Base-by-base conservation (phyloP, 805 yeast genomes). In the Nakazawaea pomicola region DNA sequence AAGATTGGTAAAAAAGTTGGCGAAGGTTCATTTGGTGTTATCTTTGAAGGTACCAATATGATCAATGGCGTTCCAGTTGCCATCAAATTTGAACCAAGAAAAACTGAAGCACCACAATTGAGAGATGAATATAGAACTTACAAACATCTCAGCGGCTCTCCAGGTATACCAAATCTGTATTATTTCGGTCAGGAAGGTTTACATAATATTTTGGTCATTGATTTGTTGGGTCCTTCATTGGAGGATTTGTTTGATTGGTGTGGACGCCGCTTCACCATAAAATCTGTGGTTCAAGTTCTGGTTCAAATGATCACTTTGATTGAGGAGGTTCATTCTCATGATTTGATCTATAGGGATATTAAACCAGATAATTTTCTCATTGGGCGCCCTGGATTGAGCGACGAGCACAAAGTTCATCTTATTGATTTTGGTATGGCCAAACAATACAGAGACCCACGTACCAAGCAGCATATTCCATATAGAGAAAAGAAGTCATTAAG, bases 381-480 rank as follows among this genome's bases (percentile, higher is more conserved):
- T 54, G 98, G 98, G 14, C 78, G 89, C 56, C 95, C 93, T 10
- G 84, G 82, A 33, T 74, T 88, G 31, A 78, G 85, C 12, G 85
- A 86, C 53, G 95, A 90, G 44, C 89, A 90, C 58, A 73, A 75
- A 44, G 86, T 93, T 39, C 89, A 87, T 64, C 72, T 93, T 48
- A 95, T 93, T 41, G 99, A 93, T 65, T 93, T 93, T 60, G 99
- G 99, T 49, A 93, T 93, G 98, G 98, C 98, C 23, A 93, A 93
- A 64, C 95, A 87, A 57, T 93, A 90, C 65, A 79, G 98, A 58
- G 99, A 93, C 66, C 97, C 98, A 40, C 84, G 87, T 62, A 83
- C 98, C 10, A 88, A 88, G 57, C 84, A 83, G 57, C 99, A 93
- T 63, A 93, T 93, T 50, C 98, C 99, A 24, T 93, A 90, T 64